Base-by-base conservation (phyloP, 306 rosid genomes). In the Phaseolus lunatus region DNA sequence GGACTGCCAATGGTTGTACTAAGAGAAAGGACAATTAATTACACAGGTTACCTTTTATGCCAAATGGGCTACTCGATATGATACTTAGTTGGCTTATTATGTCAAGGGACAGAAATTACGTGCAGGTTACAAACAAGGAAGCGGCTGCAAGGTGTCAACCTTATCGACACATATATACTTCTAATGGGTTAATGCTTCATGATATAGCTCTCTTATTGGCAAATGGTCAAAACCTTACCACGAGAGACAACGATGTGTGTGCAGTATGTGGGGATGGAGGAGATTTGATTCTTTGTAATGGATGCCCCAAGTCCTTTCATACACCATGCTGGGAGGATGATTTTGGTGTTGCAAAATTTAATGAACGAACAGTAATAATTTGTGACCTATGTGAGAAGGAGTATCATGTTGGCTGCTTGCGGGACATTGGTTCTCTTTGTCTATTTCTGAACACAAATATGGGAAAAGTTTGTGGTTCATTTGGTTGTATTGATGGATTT, bases 351-450 rank as follows among this genome's bases (percentile, higher is more conserved):
- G 93, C 92, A 52, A 86, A 86, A 69, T 96, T 96, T 76, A 98
- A 92, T 77, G 98, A 92, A 75, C 90, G 95, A 70, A 96, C 99
- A 2, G 97, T 96, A 56, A 90, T 96, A 82, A 82, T 96, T 72
- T 96, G 99, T 68, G 99, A 96, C 73, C 99, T 81, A 96, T 96
- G 99, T 80, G 99, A 96, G 85, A 96, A 89, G 89, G 99, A 96
- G 90, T 96, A 88, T 67, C 99, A 96, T 65, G 99, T 96, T 5
- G 99, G 98, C 53, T 96, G 99, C 86, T 82, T 96, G 89, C 90
- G 97, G 54, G 81, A 86, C 41, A 87, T 85, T 80, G 94, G 98
- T n/a, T n/a, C n/a, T n/a, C n/a, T n/a, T n/a, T n/a, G n/a, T n/a
- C n/a, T n/a, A n/a, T n/a, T n/a, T n/a, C n/a, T n/a, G n/a, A n/a